Evolutionary conservation across 768 basidiomycete genomes (phyloP), one percentile per base, ranked within the genome.

Genomic region (Russula vinacea): DNA sequence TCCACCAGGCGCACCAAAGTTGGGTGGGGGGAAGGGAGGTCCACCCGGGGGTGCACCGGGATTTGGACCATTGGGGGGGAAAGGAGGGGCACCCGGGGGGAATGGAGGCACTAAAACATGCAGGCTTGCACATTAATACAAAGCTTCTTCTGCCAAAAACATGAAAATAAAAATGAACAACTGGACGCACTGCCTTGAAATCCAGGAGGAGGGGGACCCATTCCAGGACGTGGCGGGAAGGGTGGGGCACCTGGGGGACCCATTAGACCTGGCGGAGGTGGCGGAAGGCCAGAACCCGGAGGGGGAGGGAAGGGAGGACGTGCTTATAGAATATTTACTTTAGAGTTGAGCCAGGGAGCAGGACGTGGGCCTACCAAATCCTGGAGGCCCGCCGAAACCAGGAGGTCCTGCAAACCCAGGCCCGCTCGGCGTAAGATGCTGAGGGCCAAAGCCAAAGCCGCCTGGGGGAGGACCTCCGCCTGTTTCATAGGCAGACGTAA

Each of bases 401-500:
- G 78, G 86, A 73, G 77, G 80, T 17, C 77, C 79, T 44, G 78
- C 81, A 58, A 81, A 85, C 33, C 69, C 69, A 29, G 85, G 75
- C 3, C 64, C 69, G 5, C 59, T 67, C n/a, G 74, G 71, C 7
- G 81, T 83, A 56, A 92, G 79, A 74, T 91, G 89, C 65, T 90
- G 90, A 45, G 90, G 89, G 26, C 89, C 89, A 69, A 92, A 92
- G 9, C 89, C 89, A 67, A 92, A 93, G 4, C 92, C 91, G 57
- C 91, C 91, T 13, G 90, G 90, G 68, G 92, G 92, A 45, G 91
- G 92, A 2, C 90, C 90, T 57, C 87, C 87, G 49, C 90, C 86
- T 33, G 82, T 83, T 76, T 98, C 96, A 72, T 96, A 97, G 29
- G 90, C 87, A 24, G 90, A 87, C 42, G 94, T 95, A 76, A 99